A percentile compares a stretch with the other conserved stretches of the same genome.
Evolutionary conservation across 2,329 filamentous ascomycete species (phyloP).

Genomic region (Aspergillus felis): DNA sequence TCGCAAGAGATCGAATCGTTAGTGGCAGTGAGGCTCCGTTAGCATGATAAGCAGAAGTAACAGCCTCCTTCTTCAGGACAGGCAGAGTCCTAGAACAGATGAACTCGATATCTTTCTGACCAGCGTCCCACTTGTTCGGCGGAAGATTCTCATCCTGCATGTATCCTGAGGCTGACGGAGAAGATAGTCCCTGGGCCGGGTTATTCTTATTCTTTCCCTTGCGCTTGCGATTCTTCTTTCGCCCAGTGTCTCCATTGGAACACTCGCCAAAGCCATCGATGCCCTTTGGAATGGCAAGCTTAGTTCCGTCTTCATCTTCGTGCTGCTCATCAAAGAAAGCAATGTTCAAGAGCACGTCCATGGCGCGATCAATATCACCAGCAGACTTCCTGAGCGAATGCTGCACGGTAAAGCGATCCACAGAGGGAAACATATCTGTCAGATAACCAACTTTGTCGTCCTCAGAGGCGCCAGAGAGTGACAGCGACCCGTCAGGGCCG

Average conservation of each 20-base stretch:
- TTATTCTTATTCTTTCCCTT: constrained; percentile 34
- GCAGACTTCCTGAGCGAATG: constrained; percentile 64
- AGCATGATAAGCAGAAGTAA: constrained; percentile 57
- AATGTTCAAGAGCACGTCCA: constrained; percentile 77
- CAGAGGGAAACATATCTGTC: constrained; percentile 65
- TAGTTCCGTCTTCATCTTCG: constrained; percentile 46
- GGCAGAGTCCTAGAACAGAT: constrained; percentile 51
- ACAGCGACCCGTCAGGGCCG: constrained; percentile 24
- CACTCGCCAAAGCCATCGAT: constrained; percentile 75
- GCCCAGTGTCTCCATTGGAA: constrained; percentile 41
- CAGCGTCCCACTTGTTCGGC: constrained; percentile 57
- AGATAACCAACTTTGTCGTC: constrained; percentile 63
- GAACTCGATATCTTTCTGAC: constrained; percentile 57
- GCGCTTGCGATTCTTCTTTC: constrained; percentile 43
- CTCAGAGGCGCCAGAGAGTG: constrained; percentile 30
- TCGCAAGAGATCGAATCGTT: constrained; percentile 55
- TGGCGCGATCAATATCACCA: constrained; percentile 64
- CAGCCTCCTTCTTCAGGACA: constrained; percentile 42
- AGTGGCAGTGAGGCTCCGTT: constrained; percentile 53
- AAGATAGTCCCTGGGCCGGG: constrained; percentile 20
- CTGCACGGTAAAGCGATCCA: constrained; percentile 63
- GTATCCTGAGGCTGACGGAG: constrained; percentile 12
- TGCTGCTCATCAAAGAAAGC: constrained; percentile 69
- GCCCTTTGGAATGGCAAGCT: constrained; percentile 56
- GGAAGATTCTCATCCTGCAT: constrained; percentile 8